A percentile compares a stretch with the other conserved stretches of the same genome.
Conservation (phyloP, 768 basidiomycete genomes). For the Vishniacozyma victoriae region DNA sequence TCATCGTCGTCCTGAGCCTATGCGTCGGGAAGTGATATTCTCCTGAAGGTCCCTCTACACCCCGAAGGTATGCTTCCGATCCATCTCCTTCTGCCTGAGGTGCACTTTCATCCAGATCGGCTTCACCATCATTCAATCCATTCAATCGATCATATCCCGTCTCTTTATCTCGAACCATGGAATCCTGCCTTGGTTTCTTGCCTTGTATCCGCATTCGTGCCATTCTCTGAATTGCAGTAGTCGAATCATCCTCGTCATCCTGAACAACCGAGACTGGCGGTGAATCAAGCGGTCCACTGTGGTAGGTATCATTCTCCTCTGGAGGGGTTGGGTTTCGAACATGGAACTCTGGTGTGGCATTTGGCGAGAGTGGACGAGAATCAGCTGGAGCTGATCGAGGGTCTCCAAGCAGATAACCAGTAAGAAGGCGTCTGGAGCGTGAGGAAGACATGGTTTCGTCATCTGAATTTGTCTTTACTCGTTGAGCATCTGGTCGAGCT, state of each 20-base stretch:
- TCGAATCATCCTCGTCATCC: slow-evolving; percentile 1
- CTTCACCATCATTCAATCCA: slow-evolving; percentile 45
- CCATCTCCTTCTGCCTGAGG: slow-evolving; percentile 35
- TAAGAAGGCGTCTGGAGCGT: slow-evolving; percentile 30
- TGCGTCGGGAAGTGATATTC: slow-evolving; percentile 47
- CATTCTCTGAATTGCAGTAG: not conserved
- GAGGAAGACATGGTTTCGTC: slow-evolving; percentile 26
- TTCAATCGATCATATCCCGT: slow-evolving; percentile 36
- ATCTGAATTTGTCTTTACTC: not conserved
- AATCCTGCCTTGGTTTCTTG: no score
- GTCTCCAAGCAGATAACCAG: slow-evolving; percentile 44
- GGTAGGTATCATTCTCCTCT: not conserved
- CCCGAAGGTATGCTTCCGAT: slow-evolving; percentile 38
- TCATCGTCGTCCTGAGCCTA: slow-evolving; percentile 41
- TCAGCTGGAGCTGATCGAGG: slow-evolving; percentile 14
- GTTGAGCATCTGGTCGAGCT: no score
- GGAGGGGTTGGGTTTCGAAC: not conserved
- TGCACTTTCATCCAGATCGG: slow-evolving; percentile 44
- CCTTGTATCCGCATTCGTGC: not conserved
- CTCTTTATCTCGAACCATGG: slow-evolving; percentile 17
- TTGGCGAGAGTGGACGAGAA: not conserved
- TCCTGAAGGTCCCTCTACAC: slow-evolving; percentile 32
- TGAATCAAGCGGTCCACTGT: slow-evolving; percentile 9
- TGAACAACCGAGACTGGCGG: slow-evolving; percentile 6
- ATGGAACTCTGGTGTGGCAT: not conserved